These are phyloP conservation scores for Daldinia eschscholtzii DNA, from an alignment of 2,329 filamentous ascomycete genomes.

Conservation along the genomic window DNA sequence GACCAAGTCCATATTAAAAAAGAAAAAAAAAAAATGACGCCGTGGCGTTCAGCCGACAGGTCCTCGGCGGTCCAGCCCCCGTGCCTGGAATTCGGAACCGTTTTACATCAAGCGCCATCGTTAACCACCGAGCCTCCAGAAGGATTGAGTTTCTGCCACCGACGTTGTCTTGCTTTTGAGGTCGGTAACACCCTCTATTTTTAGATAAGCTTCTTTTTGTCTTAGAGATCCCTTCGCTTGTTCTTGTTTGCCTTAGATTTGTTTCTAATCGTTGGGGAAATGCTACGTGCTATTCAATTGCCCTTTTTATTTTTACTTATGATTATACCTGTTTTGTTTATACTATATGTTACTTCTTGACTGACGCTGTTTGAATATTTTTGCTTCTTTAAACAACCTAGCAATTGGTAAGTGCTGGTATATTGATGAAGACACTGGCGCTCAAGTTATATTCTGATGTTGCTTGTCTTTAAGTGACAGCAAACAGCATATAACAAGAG, in stretches of 20 bases:
- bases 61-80: constrained; percentile 21
- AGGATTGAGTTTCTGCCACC: constrained; percentile 14
- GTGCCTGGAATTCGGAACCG: constrained; percentile 30
- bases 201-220: constrained; percentile 19
- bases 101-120: constrained; percentile 23
- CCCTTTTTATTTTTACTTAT: neutral
- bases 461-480: neutral
- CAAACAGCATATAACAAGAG: neutral
- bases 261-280: neutral
- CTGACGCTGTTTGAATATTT: neutral
- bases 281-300: neutral
- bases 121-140: constrained; percentile 16
- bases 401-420: neutral
- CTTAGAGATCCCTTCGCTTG: constrained; percentile 2
- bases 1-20: constrained; percentile 12
- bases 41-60: constrained; percentile 16
- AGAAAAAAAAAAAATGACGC: constrained; percentile 7
- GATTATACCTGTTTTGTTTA: neutral
- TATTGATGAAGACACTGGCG: neutral
- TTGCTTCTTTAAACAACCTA: neutral
- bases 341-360: neutral
- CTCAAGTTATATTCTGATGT: neutral
- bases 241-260: neutral
- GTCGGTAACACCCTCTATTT: constrained; percentile 19
- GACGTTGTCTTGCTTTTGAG: constrained; percentile 22